These are phyloP conservation scores for Globisporangium carolinianum DNA, from an alignment of 352 stramenopile species.

Conservation along the genomic window DNA sequence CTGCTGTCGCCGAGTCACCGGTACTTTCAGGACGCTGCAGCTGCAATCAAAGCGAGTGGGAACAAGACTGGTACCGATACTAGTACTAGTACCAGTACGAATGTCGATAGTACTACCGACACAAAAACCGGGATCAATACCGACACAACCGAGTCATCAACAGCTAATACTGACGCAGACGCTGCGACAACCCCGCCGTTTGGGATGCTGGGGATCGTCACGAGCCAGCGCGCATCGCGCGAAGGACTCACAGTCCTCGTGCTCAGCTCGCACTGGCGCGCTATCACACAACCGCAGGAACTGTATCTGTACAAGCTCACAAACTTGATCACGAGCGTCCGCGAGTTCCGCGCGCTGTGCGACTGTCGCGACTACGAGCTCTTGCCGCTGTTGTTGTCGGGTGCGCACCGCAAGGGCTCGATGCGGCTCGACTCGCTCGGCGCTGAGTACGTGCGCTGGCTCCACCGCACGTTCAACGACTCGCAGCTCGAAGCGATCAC, in stretches of 20 bases:
- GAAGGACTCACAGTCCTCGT: constrained; percentile 71
- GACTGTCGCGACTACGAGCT: constrained; percentile 74
- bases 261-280: constrained; percentile 40
- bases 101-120: too few species aligned
- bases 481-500: constrained; percentile 89
- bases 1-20: constrained; percentile 46
- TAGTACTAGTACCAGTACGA: background rate
- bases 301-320: constrained; percentile 81
- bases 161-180: background rate
- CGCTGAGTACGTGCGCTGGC: constrained; percentile 73
- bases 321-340: constrained; percentile 85
- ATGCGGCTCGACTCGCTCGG: constrained; percentile 82
- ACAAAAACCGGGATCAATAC: too few species aligned
- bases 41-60: constrained; percentile 3
- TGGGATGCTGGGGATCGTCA: constrained; percentile 71
- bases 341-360: constrained; percentile 81
- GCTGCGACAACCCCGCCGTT: constrained; percentile 7
- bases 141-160: constrained; percentile 4
- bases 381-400: constrained; percentile 71
- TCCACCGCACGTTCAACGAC: constrained; percentile 80
- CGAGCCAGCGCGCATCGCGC: constrained; percentile 53
- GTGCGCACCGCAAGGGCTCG: constrained; percentile 52
- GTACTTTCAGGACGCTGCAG: constrained; percentile 43
- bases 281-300: constrained; percentile 40
- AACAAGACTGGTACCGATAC: background rate